Conservation (phyloP, 2,329 filamentous ascomycete species). For the Cladosporium cucumerinum region DNA sequence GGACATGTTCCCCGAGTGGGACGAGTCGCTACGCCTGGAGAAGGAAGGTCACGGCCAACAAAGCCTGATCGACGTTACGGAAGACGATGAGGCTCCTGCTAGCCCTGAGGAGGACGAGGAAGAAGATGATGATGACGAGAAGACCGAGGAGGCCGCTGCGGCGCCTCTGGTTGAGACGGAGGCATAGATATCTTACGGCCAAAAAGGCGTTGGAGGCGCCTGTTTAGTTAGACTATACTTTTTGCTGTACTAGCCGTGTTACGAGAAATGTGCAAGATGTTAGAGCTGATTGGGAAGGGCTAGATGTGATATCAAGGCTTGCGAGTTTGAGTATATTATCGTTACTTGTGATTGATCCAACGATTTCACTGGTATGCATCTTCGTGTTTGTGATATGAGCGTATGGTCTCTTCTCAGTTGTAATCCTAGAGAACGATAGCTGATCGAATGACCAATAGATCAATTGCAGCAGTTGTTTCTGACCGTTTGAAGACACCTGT, state of each 20-base stretch:
- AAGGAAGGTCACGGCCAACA: slow-evolving; percentile 57
- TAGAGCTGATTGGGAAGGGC: not conserved
- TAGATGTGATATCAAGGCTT: not conserved
- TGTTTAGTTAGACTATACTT: not conserved
- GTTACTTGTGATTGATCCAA: not conserved
- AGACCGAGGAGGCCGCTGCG: slow-evolving; percentile 23
- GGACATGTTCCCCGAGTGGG: slow-evolving; percentile 88
- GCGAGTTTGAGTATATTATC: not conserved
- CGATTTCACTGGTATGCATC: not conserved
- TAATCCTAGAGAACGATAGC: not conserved
- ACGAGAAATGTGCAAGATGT: not conserved
- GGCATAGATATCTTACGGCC: slow-evolving; percentile 3
- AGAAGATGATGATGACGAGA: slow-evolving; percentile 47
- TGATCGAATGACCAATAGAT: not conserved
- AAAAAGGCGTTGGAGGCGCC: slow-evolving; percentile 4
- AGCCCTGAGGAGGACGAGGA: slow-evolving; percentile 40
- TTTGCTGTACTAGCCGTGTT: not conserved
- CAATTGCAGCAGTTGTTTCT: not conserved
- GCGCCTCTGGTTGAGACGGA: not conserved
- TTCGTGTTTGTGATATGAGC: not conserved
- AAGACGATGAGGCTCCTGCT: slow-evolving; percentile 50
- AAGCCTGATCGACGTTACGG: slow-evolving; percentile 41
- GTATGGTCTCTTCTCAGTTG: not conserved
- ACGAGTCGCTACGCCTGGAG: slow-evolving; percentile 81
- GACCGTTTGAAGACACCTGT: not conserved